phyloP scores from a whole-genome alignment of 2,329 filamentous ascomycete species.

The Diaporthe sp. region DNA sequence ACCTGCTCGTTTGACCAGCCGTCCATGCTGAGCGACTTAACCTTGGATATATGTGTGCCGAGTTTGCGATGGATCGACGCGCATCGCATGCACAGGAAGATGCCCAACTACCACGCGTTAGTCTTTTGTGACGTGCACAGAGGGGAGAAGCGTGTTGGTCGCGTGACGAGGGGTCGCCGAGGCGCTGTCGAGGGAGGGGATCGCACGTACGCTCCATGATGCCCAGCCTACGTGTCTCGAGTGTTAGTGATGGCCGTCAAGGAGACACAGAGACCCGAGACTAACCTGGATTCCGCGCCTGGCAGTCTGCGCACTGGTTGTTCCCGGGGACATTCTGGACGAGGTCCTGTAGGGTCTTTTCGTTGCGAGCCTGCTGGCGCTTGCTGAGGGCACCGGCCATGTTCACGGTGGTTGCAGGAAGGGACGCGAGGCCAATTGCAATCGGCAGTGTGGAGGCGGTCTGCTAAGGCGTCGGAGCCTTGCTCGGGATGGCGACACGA shows the following conservation, averaged over 20 bases:
- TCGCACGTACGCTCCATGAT: conserved; percentile 87
- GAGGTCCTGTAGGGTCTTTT: conserved; percentile 90
- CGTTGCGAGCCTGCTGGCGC: conserved; percentile 97
- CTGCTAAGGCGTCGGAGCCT: conserved; percentile 20
- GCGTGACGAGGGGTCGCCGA: conserved; percentile 40
- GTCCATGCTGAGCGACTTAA: conserved; percentile 99
- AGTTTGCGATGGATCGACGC: conserved; percentile 95
- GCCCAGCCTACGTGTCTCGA: conserved; percentile 79
- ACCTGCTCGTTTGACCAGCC: conserved; percentile 97
- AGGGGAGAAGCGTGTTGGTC: conserved; percentile 5
- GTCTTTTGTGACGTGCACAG: not conserved
- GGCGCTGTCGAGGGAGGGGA: conserved; percentile 35
- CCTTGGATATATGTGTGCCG: conserved; percentile 97
- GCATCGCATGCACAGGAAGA: conserved; percentile 98
- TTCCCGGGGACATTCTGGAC: conserved; percentile 88
- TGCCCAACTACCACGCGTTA: conserved; percentile 76
- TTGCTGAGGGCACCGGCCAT: conserved; percentile 71
- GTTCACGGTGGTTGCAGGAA: not conserved
- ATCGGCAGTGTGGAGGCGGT: conserved; percentile 11
- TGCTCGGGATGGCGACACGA: conserved; percentile 16
- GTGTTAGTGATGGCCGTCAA: conserved; percentile 49
- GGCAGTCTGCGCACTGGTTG: conserved; percentile 93
- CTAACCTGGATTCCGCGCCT: conserved; percentile 90
- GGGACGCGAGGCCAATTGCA: conserved; percentile 21
- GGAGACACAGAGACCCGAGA: conserved; percentile 41